Conservation (phyloP, 2,329 filamentous ascomycete genomes). For the Madurella fahalii region DNA sequence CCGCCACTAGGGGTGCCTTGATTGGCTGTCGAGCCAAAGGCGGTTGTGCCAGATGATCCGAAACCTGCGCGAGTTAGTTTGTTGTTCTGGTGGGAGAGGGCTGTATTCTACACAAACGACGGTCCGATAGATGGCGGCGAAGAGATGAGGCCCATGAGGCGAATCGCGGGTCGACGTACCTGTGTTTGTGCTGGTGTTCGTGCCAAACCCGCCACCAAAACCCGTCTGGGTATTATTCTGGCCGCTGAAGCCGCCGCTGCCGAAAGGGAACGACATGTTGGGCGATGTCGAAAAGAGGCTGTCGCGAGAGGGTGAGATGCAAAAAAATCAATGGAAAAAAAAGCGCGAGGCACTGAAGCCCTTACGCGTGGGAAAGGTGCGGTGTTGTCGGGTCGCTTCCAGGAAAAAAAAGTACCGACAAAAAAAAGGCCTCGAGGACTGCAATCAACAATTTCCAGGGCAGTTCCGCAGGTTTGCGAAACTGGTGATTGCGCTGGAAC, state of each 20-base stretch:
- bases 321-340: conserved; percentile 1
- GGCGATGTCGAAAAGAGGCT: conserved; percentile 1
- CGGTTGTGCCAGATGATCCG: conserved; percentile 33
- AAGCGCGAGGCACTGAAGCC: conserved; percentile 14
- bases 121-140: neutral
- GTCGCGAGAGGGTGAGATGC: conserved; percentile 5
- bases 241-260: conserved; percentile 57
- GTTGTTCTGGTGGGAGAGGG: conserved; percentile 10
- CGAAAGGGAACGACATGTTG: conserved; percentile 55
- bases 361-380: conserved; percentile 5
- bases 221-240: conserved; percentile 45
- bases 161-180: conserved; percentile 45
- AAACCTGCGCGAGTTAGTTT: conserved; percentile 36
- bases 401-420: neutral
- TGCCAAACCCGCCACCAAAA: conserved; percentile 55
- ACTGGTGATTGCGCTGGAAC: conserved; percentile 6
- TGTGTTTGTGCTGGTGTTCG: conserved; percentile 40
- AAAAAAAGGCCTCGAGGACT: neutral
- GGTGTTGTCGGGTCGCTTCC: neutral
- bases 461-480: conserved; percentile 1
- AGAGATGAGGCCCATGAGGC: conserved; percentile 10
- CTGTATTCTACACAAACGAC: neutral
- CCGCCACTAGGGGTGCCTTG: conserved; percentile 36
- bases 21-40: conserved; percentile 38
- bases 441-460: neutral